phyloP scores from a whole-genome alignment of 331 rosid species.

The Acacia pycnantha region DNA sequence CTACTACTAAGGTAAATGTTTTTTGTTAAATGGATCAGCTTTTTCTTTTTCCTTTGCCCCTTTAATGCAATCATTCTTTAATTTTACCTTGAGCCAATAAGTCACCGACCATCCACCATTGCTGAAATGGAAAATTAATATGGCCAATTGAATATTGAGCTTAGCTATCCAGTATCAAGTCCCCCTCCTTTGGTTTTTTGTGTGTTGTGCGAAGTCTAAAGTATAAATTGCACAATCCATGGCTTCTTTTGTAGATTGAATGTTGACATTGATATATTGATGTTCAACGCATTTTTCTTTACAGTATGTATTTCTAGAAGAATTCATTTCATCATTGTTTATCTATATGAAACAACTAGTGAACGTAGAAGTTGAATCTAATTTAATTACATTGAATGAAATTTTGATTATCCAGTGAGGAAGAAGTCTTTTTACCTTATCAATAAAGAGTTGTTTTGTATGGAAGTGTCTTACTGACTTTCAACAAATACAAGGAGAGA shows the following conservation, averaged over 20 bases:
- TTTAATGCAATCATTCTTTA: constrained; percentile 4
- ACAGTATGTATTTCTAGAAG: background rate
- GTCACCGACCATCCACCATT: background rate
- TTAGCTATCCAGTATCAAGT: background rate
- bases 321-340: background rate
- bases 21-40: background rate
- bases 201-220: background rate
- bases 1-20: constrained; percentile 64
- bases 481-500: background rate
- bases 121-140: constrained; percentile 4
- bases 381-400: background rate
- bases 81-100: constrained; percentile 10
- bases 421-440: background rate
- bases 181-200: background rate
- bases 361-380: background rate
- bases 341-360: background rate
- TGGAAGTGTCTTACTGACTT: background rate
- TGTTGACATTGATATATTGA: background rate
- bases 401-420: background rate
- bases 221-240: background rate
- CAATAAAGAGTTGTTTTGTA: background rate
- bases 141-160: background rate
- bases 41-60: background rate
- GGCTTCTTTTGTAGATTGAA: background rate
- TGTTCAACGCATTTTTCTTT: background rate